Evolutionary conservation across 345 rosid species (phyloP).

Genomic region (Murraya paniculata): DNA sequence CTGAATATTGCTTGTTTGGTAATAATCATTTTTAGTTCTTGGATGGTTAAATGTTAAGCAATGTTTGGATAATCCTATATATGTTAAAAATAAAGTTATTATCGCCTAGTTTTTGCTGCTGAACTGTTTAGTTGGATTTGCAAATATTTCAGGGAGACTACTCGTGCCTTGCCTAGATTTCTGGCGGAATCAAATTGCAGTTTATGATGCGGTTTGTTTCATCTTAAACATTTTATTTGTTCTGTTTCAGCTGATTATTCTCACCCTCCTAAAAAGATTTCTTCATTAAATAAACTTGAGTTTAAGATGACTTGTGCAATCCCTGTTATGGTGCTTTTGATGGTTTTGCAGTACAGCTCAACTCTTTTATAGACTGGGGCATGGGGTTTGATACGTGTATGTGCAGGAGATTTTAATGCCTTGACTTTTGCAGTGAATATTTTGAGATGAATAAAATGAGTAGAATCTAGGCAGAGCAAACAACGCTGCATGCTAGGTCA

Average conservation of each 20-base stretch:
- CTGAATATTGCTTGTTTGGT: not conserved
- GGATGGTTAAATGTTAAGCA: not conserved
- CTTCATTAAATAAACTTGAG: not conserved
- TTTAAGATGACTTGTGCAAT: conserved; percentile 1
- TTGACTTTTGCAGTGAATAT: not conserved
- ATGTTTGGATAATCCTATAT: not conserved
- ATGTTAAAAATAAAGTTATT: not conserved
- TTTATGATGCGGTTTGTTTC: conserved; percentile 61
- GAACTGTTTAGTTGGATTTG: conserved; percentile 18
- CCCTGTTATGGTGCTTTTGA: not conserved
- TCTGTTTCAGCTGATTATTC: not conserved
- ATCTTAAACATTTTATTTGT: not conserved
- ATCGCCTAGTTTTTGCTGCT: not conserved
- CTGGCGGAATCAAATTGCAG: conserved; percentile 81
- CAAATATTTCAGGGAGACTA: conserved; percentile 60
- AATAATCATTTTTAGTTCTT: not conserved
- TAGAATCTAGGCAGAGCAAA: not conserved
- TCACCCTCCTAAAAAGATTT: not conserved
- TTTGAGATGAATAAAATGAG: not conserved
- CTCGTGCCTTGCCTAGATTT: conserved; percentile 67
- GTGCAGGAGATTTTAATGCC: not conserved
- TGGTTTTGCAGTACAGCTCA: not conserved
- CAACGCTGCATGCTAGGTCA: not conserved
- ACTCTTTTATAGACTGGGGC: not conserved
- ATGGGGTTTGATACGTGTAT: not conserved